phyloP scores from a whole-genome alignment of 1,139 yeast species.

The Pichia sp. region DNA sequence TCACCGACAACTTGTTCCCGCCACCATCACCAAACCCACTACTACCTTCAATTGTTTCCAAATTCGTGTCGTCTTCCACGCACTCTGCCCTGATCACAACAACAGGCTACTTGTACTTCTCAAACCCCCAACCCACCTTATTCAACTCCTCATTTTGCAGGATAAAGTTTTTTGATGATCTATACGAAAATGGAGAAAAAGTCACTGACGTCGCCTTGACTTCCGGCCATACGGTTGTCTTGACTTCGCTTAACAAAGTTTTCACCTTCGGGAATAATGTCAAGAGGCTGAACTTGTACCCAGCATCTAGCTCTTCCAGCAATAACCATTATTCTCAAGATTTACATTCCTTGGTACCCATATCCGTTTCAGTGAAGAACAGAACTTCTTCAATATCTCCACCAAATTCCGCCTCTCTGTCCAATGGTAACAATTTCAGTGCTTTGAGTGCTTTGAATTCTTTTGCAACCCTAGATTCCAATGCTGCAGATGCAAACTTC shows the following conservation, averaged over 20 bases:
- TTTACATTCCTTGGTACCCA: neutral
- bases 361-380: neutral
- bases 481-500: neutral
- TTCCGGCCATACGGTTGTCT: conserved; percentile 60
- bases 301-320: neutral
- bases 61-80: conserved; percentile 10
- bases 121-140: conserved; percentile 16
- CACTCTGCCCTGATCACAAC: conserved; percentile 17
- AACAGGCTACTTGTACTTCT: conserved; percentile 37
- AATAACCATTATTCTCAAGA: neutral
- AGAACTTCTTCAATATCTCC: neutral
- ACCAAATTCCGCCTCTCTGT: neutral
- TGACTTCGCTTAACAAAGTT: conserved; percentile 49
- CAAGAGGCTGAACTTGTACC: conserved; percentile 12
- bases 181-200: conserved; percentile 25
- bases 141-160: conserved; percentile 18
- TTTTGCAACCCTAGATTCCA: neutral
- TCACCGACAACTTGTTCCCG: conserved; percentile 8
- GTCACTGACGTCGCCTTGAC: conserved; percentile 50
- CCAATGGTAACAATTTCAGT: conserved; percentile 9
- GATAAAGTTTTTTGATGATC: conserved; percentile 27
- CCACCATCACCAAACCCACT: conserved; percentile 12
- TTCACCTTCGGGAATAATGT: conserved; percentile 63
- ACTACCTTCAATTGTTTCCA: conserved; percentile 1
- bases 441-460: conserved; percentile 10